phyloP scores from a whole-genome alignment of 1,139 yeast genomes.

The Taphrina sp. region DNA sequence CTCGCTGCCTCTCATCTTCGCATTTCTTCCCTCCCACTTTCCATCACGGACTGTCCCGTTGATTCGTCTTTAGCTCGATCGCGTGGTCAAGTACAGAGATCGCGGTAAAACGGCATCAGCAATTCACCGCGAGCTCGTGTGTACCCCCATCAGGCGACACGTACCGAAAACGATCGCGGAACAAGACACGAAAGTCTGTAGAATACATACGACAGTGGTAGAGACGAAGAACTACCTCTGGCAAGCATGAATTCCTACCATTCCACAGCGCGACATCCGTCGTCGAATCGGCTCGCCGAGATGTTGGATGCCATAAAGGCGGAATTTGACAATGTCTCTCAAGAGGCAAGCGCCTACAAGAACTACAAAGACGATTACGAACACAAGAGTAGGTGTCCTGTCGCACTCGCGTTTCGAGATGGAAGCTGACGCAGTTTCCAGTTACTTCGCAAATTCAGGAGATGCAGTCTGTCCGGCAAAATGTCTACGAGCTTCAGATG shows the following conservation, averaged over 20 bases:
- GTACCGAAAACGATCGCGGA: too few species aligned
- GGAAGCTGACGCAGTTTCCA: conserved; percentile 32
- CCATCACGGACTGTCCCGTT: too few species aligned
- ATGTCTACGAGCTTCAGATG: conserved; percentile 89
- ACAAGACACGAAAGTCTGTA: too few species aligned
- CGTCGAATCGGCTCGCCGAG: conserved; percentile 60
- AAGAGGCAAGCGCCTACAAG: conserved; percentile 82
- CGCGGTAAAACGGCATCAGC: too few species aligned
- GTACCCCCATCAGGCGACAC: too few species aligned
- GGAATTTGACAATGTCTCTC: conserved; percentile 82
- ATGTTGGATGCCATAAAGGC: conserved; percentile 87
- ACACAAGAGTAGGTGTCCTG: conserved; percentile 54
- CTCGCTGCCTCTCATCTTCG: too few species aligned
- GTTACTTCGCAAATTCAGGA: conserved; percentile 88
- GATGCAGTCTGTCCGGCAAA: conserved; percentile 89
- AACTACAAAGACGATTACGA: conserved; percentile 94
- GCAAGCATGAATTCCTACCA: conserved; percentile 29
- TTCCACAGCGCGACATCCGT: conserved; percentile 26
- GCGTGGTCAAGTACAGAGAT: too few species aligned
- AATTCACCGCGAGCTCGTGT: too few species aligned
- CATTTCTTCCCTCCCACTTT: neutral
- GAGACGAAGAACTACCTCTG: too few species aligned
- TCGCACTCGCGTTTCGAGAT: neutral
- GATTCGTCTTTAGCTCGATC: too few species aligned
- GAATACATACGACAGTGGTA: too few species aligned